A percentile compares a stretch with the other conserved stretches of the same genome.
Conservation (phyloP, 2,329 filamentous ascomycete genomes). For the Grosmannia huntii region DNA sequence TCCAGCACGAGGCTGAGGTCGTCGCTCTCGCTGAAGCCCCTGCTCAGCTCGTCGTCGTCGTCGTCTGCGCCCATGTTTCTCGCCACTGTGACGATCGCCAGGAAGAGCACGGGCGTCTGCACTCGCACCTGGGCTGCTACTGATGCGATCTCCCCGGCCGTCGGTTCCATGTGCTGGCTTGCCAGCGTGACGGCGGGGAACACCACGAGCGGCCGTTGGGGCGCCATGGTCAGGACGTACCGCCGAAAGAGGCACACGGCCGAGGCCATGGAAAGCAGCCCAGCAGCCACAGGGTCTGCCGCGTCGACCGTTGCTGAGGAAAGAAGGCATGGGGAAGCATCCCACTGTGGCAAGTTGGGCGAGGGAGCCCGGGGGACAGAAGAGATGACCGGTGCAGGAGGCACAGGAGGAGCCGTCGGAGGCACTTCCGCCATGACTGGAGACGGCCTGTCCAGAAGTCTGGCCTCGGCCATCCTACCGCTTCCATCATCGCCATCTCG, state of each 20-base stretch:
- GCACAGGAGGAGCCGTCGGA: too few relatives aligned
- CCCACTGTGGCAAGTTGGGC: not conserved
- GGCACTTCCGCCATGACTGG: not conserved
- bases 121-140: constrained; percentile 3
- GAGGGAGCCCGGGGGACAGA: not conserved
- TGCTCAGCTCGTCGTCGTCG: not conserved
- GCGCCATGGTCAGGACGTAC: constrained; percentile 7
- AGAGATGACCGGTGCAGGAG: not conserved
- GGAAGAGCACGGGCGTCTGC: constrained; percentile 6
- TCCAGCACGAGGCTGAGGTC: constrained; percentile 1
- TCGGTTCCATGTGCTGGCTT: not conserved
- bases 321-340: not conserved
- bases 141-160: not conserved
- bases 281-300: constrained; percentile 6
- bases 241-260: constrained; percentile 6
- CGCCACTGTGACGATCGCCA: constrained; percentile 7
- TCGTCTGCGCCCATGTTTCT: not conserved
- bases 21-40: not conserved
- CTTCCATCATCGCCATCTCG: not conserved
- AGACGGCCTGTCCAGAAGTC: not conserved
- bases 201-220: constrained; percentile 9
- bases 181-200: constrained; percentile 5
- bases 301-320: not conserved
- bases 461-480: not conserved
- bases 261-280: constrained; percentile 5